Percentiles rank a stretch among this genome's conserved stretches.
Evolutionary conservation across 1,139 yeast genomes (phyloP).

Genomic region (Taphrina pruni): DNA sequence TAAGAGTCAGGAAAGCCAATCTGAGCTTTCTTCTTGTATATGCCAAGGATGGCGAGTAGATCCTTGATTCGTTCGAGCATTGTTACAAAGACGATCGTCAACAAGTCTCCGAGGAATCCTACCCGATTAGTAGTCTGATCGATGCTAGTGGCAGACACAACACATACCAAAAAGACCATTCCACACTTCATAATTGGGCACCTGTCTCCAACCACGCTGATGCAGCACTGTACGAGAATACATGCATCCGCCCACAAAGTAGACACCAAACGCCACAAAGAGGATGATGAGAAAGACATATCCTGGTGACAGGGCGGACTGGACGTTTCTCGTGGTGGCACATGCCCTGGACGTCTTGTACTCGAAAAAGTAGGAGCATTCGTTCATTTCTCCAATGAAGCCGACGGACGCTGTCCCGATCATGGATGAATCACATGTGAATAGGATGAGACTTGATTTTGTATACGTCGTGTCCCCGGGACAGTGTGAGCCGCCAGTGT

Average conservation of each 20-base stretch:
- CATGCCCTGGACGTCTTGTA: slow-evolving; percentile 87
- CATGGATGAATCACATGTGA: slow-evolving; percentile 78
- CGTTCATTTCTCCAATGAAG: slow-evolving; percentile 72
- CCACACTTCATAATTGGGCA: slow-evolving; percentile 43
- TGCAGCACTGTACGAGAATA: slow-evolving; percentile 39
- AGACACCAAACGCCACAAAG: slow-evolving; percentile 37
- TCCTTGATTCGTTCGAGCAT: background rate
- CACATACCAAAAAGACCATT: slow-evolving; percentile 16
- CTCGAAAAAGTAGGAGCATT: slow-evolving; percentile 84
- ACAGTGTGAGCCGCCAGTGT: slow-evolving; percentile 76
- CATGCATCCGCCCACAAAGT: slow-evolving; percentile 42
- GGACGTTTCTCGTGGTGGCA: slow-evolving; percentile 53
- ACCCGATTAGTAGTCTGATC: background rate
- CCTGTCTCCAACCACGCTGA: slow-evolving; percentile 41
- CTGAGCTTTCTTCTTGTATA: background rate
- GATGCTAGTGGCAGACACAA: background rate
- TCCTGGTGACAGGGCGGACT: slow-evolving; percentile 36
- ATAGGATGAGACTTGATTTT: slow-evolving; percentile 71
- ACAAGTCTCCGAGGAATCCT: slow-evolving; percentile 21
- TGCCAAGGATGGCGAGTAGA: slow-evolving; percentile 16
- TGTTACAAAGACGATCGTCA: slow-evolving; percentile 5
- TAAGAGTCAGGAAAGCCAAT: background rate
- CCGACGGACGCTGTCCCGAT: slow-evolving; percentile 66
- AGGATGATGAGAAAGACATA: slow-evolving; percentile 37
- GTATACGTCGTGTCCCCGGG: slow-evolving; percentile 58